Conservation (phyloP, 805 yeast species). For the Cyberlindnera mycetangii region DNA sequence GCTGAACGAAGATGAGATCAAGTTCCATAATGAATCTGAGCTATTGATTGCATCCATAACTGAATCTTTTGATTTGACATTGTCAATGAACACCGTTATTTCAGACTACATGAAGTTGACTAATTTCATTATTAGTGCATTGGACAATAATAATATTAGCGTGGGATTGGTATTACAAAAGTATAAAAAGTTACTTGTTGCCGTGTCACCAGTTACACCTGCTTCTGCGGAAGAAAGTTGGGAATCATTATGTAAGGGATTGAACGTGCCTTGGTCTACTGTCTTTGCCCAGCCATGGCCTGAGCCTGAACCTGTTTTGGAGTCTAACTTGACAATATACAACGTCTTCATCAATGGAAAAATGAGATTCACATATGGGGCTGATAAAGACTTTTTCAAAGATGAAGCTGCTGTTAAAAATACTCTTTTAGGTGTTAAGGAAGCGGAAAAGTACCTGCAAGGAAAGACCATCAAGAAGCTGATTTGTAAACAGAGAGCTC, state of each 20-base stretch:
- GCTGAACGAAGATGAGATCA: conserved; percentile 43
- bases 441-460: conserved; percentile 40
- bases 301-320: conserved; percentile 33
- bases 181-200: conserved; percentile 51
- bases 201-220: conserved; percentile 81
- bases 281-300: conserved; percentile 72
- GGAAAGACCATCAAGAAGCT: conserved; percentile 46
- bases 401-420: conserved; percentile 37
- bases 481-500: conserved; percentile 45
- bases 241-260: conserved; percentile 40
- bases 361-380: conserved; percentile 47
- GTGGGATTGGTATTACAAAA: conserved; percentile 44
- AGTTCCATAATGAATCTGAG: conserved; percentile 57
- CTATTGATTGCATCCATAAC: conserved; percentile 47
- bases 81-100: conserved; percentile 78
- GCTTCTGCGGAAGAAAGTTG: conserved; percentile 79
- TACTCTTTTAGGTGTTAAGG: conserved; percentile 30
- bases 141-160: conserved; percentile 36
- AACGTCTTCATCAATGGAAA: conserved; percentile 76
- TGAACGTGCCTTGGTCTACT: conserved; percentile 40
- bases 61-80: conserved; percentile 52
- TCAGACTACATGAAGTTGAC: conserved; percentile 89
- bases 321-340: conserved; percentile 39
- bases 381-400: conserved; percentile 34
- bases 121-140: conserved; percentile 41